Evolutionary conservation across 164 flowering plant genomes (phyloP), one percentile per base, ranked within the genome.

Genomic region (Berberis thunbergii): DNA sequence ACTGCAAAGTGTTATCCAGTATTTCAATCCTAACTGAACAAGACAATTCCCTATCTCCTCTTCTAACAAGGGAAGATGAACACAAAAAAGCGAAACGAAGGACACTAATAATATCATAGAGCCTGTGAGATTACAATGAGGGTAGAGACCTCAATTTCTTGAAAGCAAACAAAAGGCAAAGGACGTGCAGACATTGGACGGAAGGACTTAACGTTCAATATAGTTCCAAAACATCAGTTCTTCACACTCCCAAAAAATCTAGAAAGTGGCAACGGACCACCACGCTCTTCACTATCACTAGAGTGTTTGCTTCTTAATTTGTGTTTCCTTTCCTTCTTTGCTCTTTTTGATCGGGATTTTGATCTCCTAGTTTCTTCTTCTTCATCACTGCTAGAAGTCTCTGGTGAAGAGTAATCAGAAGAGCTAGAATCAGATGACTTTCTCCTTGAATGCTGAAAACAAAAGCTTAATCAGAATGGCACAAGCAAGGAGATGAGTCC

Each of bases 261-360:
- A 43, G 99, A 95, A 55, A 95, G 94, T 5, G 96, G 99, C 69
- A 95, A 78, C 54, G 99, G 97, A 6, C 99, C 97, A 46, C 74
- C 83, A 53, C 50, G 68, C 57, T 79, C 87, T 57, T 84, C 84
- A 40, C 73, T 75, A 49, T 83, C 83, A 61, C 78, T 68, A 38
- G 80, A 75, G 38, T 79, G 77, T 76, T 83, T 86, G 62, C 64
- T 70, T 74, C 79, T 85, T 57, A 90, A 84, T 64, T 73, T 83
- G 66, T 80, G 91, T 74, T 78, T 89, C 71, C 79, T 88, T 61
- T 83, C 96, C 74, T 86, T 91, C 77, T 75, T 88, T 10, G 11
- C 54, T 70, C 76, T 84, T 77, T 81, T 87, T 4, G 87, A 85
- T 73, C 83, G 82, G 8, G 97, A 86, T 75, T 76, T 95, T 10